Conservation (phyloP, 2,329 filamentous ascomycete species). For the Arthrobotrys sphaeroides region DNA sequence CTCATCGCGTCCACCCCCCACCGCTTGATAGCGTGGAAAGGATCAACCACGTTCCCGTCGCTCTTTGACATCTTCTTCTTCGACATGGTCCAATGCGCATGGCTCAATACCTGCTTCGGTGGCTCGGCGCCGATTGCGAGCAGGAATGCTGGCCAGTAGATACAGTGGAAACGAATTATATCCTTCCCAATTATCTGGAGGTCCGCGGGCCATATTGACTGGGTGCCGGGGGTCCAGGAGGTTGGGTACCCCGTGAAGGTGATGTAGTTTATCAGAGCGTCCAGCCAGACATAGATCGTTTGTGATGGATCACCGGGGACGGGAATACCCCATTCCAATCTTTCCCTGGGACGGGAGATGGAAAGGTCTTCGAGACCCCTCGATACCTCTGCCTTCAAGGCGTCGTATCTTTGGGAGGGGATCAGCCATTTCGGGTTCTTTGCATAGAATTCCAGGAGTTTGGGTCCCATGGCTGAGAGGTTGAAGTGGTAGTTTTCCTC, state of each 20-base stretch:
- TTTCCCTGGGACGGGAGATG: slow-evolving; percentile 80
- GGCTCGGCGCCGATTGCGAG: slow-evolving; percentile 84
- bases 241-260: slow-evolving; percentile 89
- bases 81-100: slow-evolving; percentile 95
- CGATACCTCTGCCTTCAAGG: slow-evolving; percentile 79
- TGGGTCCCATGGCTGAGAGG: slow-evolving; percentile 81
- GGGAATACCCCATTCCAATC: slow-evolving; percentile 85
- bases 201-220: slow-evolving; percentile 85
- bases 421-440: slow-evolving; percentile 80
- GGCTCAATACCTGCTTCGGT: slow-evolving; percentile 82
- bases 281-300: slow-evolving; percentile 98
- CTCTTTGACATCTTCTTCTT: slow-evolving; percentile 96
- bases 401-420: slow-evolving; percentile 76
- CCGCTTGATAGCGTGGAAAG: slow-evolving; percentile 86
- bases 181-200: slow-evolving; percentile 95
- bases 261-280: slow-evolving; percentile 92
- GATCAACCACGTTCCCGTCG: slow-evolving; percentile 92
- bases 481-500: slow-evolving; percentile 96
- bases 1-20: slow-evolving; percentile 89
- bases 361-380: slow-evolving; percentile 86
- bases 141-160: slow-evolving; percentile 97
- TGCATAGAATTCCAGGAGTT: slow-evolving; percentile 79
- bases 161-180: slow-evolving; percentile 92
- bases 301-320: slow-evolving; percentile 85
- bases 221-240: slow-evolving; percentile 70